Evolutionary conservation across 2,329 filamentous ascomycete species (phyloP), one percentile per base, ranked within the genome.

Genomic region (Dichotomopilus funicola): DNA sequence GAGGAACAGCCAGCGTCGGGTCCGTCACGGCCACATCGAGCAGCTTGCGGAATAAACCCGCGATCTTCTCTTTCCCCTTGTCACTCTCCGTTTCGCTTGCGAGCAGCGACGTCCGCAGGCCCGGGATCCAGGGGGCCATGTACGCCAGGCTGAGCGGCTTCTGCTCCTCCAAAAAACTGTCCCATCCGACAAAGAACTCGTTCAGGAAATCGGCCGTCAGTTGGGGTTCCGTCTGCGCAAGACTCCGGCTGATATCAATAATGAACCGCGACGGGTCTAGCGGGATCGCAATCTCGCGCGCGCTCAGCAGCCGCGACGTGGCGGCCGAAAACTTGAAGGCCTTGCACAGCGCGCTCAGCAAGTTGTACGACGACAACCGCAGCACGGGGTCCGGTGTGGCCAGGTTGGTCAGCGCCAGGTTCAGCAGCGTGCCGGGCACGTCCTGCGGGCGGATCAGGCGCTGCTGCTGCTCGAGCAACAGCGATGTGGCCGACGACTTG

Each of bases 101-200:
- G 13, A 88, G 70, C 3, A 87, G 74, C 53, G 78, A 77, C 2
- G 78, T 81, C 48, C 84, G 78, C 37, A 88, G 69, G 10, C 82
- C 79, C 5, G 79, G 75, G 40, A 88, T 72, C 85, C 85, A 88
- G 1, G 85, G 85, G 5, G 83, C 81, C 80, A 88, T 85, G 65
- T 88, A 88, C 5, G 83, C 79, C 35, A 88, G 73, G 61, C 83
- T 85, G 31, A 87, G 66, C 1, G 83, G 81, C 61, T 85, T 82
- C 64, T 88, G 85, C 54, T 86, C 80, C 37, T 85, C 80, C 1
- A 81, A 78, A 62, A 87, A 84, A 63, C 83, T 86, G 61, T 86
- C 83, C 85, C 85, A 88, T 13, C 84, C 82, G 31, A 86, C 82
- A 56, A 88, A 87, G 65, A 88, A 88, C 63, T 87, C 85, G n/a